These are phyloP conservation scores for Venturia aucupariae DNA, from an alignment of 2,329 filamentous ascomycete species.

Conservation along the genomic window DNA sequence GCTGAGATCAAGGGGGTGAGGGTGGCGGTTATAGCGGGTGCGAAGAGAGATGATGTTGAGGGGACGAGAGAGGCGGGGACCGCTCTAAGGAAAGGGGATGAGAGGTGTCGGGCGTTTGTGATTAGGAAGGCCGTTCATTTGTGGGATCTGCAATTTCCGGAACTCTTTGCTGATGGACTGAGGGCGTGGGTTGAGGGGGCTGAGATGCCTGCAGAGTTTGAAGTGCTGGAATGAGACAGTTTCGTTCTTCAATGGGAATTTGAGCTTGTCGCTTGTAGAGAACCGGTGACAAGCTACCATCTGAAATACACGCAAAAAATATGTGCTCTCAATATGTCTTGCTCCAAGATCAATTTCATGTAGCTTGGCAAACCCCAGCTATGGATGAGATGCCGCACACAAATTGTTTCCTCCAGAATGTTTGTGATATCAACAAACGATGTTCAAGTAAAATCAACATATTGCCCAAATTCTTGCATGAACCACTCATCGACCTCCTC, in stretches of 20 bases:
- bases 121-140: conserved; percentile 12
- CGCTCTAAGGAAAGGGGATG: conserved; percentile 8
- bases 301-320: no score
- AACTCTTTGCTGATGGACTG: conserved; percentile 12
- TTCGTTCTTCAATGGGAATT: not conserved
- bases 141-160: conserved; percentile 13
- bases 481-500: conserved; percentile 31
- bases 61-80: conserved; percentile 10
- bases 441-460: conserved; percentile 27
- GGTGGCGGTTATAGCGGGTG: conserved; percentile 13
- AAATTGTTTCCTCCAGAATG: not conserved
- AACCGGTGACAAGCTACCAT: no score
- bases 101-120: conserved; percentile 12
- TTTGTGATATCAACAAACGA: not conserved
- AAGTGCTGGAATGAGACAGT: conserved; percentile 11
- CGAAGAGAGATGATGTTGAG: conserved; percentile 12
- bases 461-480: conserved; percentile 30
- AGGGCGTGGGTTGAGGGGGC: conserved; percentile 14
- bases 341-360: not conserved
- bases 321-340: no score
- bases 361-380: not conserved
- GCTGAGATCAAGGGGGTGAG: conserved; percentile 7
- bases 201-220: conserved; percentile 12
- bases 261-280: no score
- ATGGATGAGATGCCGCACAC: not conserved